Base-by-base conservation (phyloP, 345 rosid genomes). In the Eucalyptus rudis region DNA sequence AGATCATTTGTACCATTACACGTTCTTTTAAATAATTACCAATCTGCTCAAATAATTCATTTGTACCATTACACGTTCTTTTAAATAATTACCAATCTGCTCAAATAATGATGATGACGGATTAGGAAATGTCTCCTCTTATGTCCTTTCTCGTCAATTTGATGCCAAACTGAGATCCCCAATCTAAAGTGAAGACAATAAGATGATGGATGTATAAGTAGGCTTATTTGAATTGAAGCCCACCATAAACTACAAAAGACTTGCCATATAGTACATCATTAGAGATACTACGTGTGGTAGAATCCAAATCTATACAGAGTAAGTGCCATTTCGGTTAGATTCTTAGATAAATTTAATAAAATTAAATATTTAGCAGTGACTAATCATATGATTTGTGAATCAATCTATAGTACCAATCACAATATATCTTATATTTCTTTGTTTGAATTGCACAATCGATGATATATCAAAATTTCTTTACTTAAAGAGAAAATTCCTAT, bases 401-500 rank as follows among this genome's bases (percentile, higher is more conserved):
- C 45, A 19, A 71, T 71, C 1, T 4, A 10, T 36, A 20, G 0
- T 76, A 40, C 47, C 8, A 20, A 76, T 76, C 15, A 19, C 47
- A 36, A 76, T 76, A 71, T 33, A 10, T 71, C 33, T 71, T 22
- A 0, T 13, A 10, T 71, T 3, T 17, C 10, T 68, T 71, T 19
- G 7, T 76, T 76, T 19, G 3, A 68, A 17, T 68, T 1, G 6
- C 3, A 20, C 13, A 1, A 0, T 1, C 3, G 0, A 71, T 19
- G 0, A 71, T 5, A 36, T 36, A 71, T 20, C 3, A 5, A 20
- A 19, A 19, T 19, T 71, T 71, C 14, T 36, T 19, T 19, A 6
- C 2, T 71, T 19, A 36, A 5, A 19, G 1, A 24, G 7, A 0
- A 2, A 36, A 71, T 6, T 36, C 8, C 0, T 36, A 5, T 36